Percentiles rank a stretch among this genome's conserved stretches.
These are phyloP conservation scores for Scedosporium dehoogii DNA, from an alignment of 2,329 filamentous ascomycete species.

Conservation along the genomic window DNA sequence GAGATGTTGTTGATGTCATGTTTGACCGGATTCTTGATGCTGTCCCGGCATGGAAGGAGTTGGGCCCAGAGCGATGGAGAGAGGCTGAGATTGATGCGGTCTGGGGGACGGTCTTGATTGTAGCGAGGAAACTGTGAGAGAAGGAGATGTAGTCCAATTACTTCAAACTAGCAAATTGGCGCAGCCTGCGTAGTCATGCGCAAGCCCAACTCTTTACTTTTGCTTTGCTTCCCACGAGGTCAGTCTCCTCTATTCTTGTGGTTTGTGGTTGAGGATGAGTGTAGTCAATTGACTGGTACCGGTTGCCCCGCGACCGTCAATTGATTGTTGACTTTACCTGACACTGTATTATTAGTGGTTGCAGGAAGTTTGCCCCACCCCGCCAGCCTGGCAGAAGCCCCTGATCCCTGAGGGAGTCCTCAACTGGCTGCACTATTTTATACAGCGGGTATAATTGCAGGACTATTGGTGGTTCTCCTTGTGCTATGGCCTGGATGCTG, in stretches of 20 bases:
- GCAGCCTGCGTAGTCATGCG: too few relatives aligned
- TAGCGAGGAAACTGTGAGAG: conserved; percentile 34
- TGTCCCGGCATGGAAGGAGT: conserved; percentile 41
- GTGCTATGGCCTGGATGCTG: background rate
- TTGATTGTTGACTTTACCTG: too few relatives aligned
- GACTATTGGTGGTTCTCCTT: background rate
- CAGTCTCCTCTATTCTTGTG: too few relatives aligned
- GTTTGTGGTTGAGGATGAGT: too few relatives aligned
- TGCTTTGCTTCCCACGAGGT: too few relatives aligned
- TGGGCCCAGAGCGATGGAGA: conserved; percentile 35
- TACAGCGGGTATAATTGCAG: background rate
- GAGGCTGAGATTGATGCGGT: conserved; percentile 45
- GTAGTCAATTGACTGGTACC: too few relatives aligned
- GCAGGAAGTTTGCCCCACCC: too few relatives aligned
- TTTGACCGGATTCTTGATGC: conserved; percentile 46
- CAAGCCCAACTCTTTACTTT: too few relatives aligned
- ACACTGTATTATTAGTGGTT: too few relatives aligned
- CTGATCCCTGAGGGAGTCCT: too few relatives aligned
- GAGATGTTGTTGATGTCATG: conserved; percentile 53
- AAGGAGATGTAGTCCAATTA: background rate
- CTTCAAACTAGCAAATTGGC: background rate
- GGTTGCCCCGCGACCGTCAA: too few relatives aligned
- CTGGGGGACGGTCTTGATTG: conserved; percentile 51
- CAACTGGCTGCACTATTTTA: background rate
- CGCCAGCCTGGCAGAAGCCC: too few relatives aligned